These are phyloP conservation scores for Plasmopara viticola DNA, from an alignment of 352 stramenopile species.

Conservation along the genomic window DNA sequence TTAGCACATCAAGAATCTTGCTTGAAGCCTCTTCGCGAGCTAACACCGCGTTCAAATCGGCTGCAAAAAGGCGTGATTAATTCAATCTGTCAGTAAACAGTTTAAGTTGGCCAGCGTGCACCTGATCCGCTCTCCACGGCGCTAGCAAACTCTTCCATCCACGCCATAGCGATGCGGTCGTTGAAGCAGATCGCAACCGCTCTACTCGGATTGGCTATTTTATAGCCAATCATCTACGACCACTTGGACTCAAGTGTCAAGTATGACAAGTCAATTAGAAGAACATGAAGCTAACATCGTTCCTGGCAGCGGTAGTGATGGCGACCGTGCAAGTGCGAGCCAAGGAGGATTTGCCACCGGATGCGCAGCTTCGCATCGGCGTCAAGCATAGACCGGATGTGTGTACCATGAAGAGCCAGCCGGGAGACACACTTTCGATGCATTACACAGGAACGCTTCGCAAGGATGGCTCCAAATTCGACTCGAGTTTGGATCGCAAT, in stretches of 20 bases:
- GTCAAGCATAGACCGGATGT: constrained; percentile 71
- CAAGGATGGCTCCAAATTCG: constrained; percentile 96
- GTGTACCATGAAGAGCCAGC: constrained; percentile 64
- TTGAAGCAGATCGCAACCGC: constrained; percentile 19
- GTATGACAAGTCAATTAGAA: neutral
- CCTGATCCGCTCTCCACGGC: constrained; percentile 26
- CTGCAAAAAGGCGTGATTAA: constrained; percentile 3
- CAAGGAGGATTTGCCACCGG: constrained; percentile 63
- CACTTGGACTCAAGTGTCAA: constrained; percentile 15
- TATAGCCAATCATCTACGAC: constrained; percentile 40
- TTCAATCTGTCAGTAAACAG: neutral
- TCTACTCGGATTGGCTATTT: constrained; percentile 22
- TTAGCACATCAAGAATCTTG: constrained; percentile 13
- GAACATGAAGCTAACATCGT: constrained; percentile 54
- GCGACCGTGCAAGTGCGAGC: constrained; percentile 39
- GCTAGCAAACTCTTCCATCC: constrained; percentile 37
- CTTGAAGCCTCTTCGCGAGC: constrained; percentile 15
- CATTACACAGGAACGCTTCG: constrained; percentile 94
- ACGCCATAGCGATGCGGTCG: constrained; percentile 13
- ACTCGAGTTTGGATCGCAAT: constrained; percentile 93
- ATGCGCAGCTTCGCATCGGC: constrained; percentile 67
- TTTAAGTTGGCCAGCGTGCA: neutral
- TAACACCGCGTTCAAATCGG: constrained; percentile 10
- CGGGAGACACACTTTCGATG: constrained; percentile 89
- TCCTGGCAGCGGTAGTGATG: constrained; percentile 33